Percentiles rank a stretch among this genome's conserved stretches.
phyloP scores from a whole-genome alignment of 306 rosid genomes.

The Casuarina equisetifolia region DNA sequence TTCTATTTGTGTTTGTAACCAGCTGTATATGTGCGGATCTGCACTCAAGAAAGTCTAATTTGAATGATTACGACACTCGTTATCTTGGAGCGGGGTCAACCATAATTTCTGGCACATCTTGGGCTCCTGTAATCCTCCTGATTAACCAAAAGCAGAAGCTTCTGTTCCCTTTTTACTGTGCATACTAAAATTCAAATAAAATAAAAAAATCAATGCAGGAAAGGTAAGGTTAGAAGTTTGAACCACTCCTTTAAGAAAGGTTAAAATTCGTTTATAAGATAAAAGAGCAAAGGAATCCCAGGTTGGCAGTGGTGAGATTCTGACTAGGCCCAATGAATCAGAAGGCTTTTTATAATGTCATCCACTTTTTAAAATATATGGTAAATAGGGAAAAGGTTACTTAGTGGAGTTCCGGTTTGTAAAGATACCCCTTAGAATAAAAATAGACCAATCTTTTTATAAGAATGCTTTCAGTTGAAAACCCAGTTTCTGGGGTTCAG shows the following conservation, averaged over 20 bases:
- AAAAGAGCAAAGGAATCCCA: slow-evolving; percentile 64
- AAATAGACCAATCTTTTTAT: slow-evolving; percentile 32
- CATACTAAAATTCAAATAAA: slow-evolving; percentile 24
- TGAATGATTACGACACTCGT: slow-evolving; percentile 55
- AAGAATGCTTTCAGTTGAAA: slow-evolving; percentile 52
- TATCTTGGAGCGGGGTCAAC: slow-evolving; percentile 51
- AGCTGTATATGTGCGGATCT: slow-evolving; percentile 81
- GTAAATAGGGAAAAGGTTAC: slow-evolving; percentile 35
- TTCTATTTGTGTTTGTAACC: slow-evolving; percentile 75
- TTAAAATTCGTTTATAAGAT: not conserved
- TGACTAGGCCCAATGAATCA: slow-evolving; percentile 93
- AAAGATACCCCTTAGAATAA: slow-evolving; percentile 48
- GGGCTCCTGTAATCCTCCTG: slow-evolving; percentile 42
- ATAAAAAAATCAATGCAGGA: slow-evolving; percentile 9
- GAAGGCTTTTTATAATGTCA: slow-evolving; percentile 50
- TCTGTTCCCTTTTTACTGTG: slow-evolving; percentile 46
- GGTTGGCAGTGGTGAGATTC: slow-evolving; percentile 87
- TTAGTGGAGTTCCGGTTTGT: slow-evolving; percentile 87
- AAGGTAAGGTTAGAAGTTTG: slow-evolving; percentile 42
- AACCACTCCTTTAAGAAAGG: slow-evolving; percentile 35
- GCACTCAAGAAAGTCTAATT: slow-evolving; percentile 49
- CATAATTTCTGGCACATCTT: slow-evolving; percentile 53
- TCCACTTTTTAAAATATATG: slow-evolving; percentile 46
- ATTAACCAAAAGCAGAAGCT: slow-evolving; percentile 51
- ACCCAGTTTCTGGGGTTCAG: slow-evolving; percentile 56